Base-by-base conservation (phyloP, 768 basidiomycete genomes). In the Lactarius psammicola region DNA sequence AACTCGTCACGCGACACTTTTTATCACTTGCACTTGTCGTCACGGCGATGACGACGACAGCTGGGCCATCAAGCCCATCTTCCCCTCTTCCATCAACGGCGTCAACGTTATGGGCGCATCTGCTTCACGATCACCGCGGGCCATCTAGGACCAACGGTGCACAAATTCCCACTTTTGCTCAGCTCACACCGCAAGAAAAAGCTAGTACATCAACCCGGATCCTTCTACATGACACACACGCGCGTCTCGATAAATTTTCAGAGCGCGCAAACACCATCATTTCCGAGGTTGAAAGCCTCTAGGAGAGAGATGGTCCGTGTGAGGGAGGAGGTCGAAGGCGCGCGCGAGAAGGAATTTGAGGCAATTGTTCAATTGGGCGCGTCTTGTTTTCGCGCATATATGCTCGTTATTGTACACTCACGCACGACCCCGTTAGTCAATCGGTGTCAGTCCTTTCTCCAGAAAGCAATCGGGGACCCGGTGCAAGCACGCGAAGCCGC, bases 161-260 rank as follows among this genome's bases (percentile, higher is more conserved):
- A 36, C 74, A 77, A 9, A 63, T 75, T 8, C 77, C 81, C n/a
- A 80, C 83, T 13, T 68, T 79, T 49, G 78, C 78, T 13, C 86
- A 62, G n/a, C 44, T 75, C 1, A 66, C 72, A 2, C 76, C 88
- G 4, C 69, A 83, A 33, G 89, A 91, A 76, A 89, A 83, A 69
- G 82, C 83, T 11, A 84, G 82, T 15, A 87, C 88, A 3, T 88
- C 89, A 7, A 87, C 87, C 77, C 84, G 89, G 46, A 81, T 90
- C 69, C 80, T 91, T 15, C 76, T 92, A 26, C 84, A 90, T 68
- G 90, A 91, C 72, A 90, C 88, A 0, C 88, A 90, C 63, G 83
- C 82, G 26, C 84, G 86, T 67, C 80, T 91, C 40, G 88, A 92
- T 74, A 83, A 78, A 69, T 90, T 91, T 65, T 83, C 86, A 0